Conservation (phyloP, 768 basidiomycete species). For the Hebeloma cylindrosporum region DNA sequence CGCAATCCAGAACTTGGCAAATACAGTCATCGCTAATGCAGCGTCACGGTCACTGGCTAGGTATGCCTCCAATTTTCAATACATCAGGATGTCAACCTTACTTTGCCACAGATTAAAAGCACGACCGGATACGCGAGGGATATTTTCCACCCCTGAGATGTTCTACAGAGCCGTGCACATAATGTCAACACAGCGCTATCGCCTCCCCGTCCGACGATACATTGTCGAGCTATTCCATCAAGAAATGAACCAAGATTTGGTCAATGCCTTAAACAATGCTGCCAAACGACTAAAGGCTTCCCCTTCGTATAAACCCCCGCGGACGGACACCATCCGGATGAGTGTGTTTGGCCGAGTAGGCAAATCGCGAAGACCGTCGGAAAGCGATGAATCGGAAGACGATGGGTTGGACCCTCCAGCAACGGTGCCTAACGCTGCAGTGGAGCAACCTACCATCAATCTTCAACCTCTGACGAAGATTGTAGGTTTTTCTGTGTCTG, state of each 20-base stretch:
- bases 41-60: slow-evolving; percentile 88
- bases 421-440: slow-evolving; percentile 33
- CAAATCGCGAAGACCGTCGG: slow-evolving; percentile 49
- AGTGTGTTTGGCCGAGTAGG: slow-evolving; percentile 62
- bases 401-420: slow-evolving; percentile 51
- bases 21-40: slow-evolving; percentile 93
- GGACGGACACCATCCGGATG: slow-evolving; percentile 46
- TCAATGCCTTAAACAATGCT: slow-evolving; percentile 53
- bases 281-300: slow-evolving; percentile 48
- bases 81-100: slow-evolving; percentile 2
- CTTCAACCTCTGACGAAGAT: slow-evolving; percentile 59
- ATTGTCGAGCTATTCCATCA: slow-evolving; percentile 92
- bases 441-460: slow-evolving; percentile 55
- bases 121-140: slow-evolving; percentile 66
- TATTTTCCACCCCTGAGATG: slow-evolving; percentile 77
- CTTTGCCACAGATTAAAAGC: slow-evolving; percentile 67
- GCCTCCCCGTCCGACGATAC: slow-evolving; percentile 89
- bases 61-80: slow-evolving; percentile 39
- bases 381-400: slow-evolving; percentile 57
- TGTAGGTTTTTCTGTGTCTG: slow-evolving; percentile 51
- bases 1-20: slow-evolving; percentile 90
- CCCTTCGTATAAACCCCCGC: slow-evolving; percentile 38
- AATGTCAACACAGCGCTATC: slow-evolving; percentile 87
- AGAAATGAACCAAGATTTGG: slow-evolving; percentile 64
- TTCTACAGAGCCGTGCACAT: slow-evolving; percentile 85